phyloP scores from a whole-genome alignment of 305 asterid genomes.

The Nicotiana rustica region DNA sequence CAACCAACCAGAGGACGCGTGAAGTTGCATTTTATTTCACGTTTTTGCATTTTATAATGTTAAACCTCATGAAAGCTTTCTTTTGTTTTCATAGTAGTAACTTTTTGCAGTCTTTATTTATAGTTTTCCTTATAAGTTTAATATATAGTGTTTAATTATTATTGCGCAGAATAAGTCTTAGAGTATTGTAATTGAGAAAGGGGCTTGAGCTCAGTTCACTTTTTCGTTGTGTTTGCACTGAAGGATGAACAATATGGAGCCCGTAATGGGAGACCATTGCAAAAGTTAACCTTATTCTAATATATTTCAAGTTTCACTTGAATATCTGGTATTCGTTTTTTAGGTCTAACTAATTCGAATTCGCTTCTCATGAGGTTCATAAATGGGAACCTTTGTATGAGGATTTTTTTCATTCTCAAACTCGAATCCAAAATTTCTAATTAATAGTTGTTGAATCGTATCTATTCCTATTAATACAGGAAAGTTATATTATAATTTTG shows the following conservation, averaged over 20 bases:
- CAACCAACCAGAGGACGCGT: slow-evolving; percentile 49
- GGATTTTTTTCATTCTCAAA: too few species aligned
- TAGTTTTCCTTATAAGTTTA: background rate
- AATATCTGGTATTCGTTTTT: too few species aligned
- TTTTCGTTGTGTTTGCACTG: background rate
- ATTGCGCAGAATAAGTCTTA: background rate
- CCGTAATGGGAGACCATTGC: slow-evolving; percentile 31
- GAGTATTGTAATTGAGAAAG: background rate
- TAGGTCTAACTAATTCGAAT: too few species aligned
- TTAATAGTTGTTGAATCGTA: too few species aligned
- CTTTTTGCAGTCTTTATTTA: background rate
- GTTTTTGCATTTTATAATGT: slow-evolving; percentile 27
- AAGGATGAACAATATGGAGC: background rate
- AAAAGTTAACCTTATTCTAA: background rate
- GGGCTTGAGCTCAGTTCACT: background rate
- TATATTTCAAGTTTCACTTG: too few species aligned
- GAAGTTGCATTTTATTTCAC: slow-evolving; percentile 37
- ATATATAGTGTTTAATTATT: background rate
- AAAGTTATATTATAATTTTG: too few species aligned
- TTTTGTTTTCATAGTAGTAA: background rate
- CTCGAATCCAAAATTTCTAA: too few species aligned
- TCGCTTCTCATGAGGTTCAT: too few species aligned
- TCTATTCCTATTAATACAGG: too few species aligned
- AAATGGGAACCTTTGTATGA: too few species aligned
- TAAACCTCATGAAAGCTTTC: background rate